Evolutionary conservation across 2,329 filamentous ascomycete species (phyloP).

Genomic region (Cryphonectria nitschkei): DNA sequence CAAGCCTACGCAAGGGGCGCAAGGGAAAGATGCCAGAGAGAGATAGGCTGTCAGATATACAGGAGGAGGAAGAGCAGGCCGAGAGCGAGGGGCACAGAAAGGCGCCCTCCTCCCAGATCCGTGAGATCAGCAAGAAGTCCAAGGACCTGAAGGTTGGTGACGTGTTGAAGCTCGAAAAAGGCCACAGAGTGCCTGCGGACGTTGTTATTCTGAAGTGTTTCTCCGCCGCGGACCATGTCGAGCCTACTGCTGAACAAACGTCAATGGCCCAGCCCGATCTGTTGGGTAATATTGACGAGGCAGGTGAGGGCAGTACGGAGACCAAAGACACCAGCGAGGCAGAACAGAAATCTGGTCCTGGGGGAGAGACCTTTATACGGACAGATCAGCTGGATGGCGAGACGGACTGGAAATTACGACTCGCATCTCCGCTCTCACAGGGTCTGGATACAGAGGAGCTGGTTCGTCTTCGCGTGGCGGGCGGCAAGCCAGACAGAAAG

Average conservation of each 20-base stretch:
- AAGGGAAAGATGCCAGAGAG: constrained; percentile 42
- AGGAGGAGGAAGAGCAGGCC: constrained; percentile 66
- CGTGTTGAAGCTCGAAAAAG: constrained; percentile 89
- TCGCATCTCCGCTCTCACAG: constrained; percentile 87
- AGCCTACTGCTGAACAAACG: constrained; percentile 38
- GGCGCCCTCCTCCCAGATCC: constrained; percentile 54
- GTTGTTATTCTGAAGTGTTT: constrained; percentile 86
- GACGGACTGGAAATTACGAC: constrained; percentile 95
- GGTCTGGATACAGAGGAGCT: constrained; percentile 74
- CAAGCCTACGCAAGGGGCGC: constrained; percentile 42
- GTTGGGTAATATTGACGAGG: constrained; percentile 45
- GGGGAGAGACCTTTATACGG: constrained; percentile 92
- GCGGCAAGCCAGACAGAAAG: constrained; percentile 87
- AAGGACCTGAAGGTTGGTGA: constrained; percentile 92
- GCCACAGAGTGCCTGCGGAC: constrained; percentile 91
- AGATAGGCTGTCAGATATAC: constrained; percentile 64
- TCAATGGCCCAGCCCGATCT: constrained; percentile 44
- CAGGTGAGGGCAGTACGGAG: constrained; percentile 36
- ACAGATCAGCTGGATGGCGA: constrained; percentile 98
- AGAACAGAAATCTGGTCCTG: constrained; percentile 45
- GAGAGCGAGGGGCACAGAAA: constrained; percentile 45
- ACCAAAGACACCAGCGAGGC: constrained; percentile 40
- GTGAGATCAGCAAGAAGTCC: constrained; percentile 78
- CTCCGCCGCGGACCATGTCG: constrained; percentile 37
- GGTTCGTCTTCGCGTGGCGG: constrained; percentile 70